phyloP scores from a whole-genome alignment of 345 rosid genomes.

The Noccaea caerulescens region DNA sequence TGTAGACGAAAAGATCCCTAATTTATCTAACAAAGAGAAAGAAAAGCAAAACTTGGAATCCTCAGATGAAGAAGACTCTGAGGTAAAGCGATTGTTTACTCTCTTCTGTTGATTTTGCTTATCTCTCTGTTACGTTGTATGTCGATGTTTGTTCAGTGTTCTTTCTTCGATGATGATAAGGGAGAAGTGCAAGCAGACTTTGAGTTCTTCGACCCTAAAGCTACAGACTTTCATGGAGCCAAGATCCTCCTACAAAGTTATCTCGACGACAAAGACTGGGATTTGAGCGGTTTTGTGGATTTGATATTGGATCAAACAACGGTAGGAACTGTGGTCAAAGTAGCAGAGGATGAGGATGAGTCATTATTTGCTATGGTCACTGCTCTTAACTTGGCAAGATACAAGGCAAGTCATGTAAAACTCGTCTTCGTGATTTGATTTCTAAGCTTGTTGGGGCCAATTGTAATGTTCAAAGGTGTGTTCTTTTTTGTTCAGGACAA shows the following conservation, averaged over 20 bases:
- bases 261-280: conserved; percentile 75
- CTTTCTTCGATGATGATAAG: conserved; percentile 17
- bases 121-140: neutral
- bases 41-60: conserved; percentile 43
- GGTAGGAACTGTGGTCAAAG: conserved; percentile 74
- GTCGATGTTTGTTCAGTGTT: neutral
- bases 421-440: neutral
- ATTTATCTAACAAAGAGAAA: conserved; percentile 31
- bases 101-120: neutral
- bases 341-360: conserved; percentile 65
- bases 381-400: conserved; percentile 76
- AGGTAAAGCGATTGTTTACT: conserved; percentile 38
- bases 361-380: conserved; percentile 59
- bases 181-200: conserved; percentile 87
- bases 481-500: conserved; percentile 37
- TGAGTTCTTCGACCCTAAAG: conserved; percentile 88
- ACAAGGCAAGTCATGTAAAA: conserved; percentile 53
- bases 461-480: neutral
- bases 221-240: conserved; percentile 77
- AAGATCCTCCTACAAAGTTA: conserved; percentile 68
- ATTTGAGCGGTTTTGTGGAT: conserved; percentile 77
- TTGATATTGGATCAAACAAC: conserved; percentile 69
- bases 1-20: conserved; percentile 35
- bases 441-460: neutral
- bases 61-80: conserved; percentile 64